Evolutionary conservation across 768 basidiomycete species (phyloP).

Genomic region (Kwoniella sp.): DNA sequence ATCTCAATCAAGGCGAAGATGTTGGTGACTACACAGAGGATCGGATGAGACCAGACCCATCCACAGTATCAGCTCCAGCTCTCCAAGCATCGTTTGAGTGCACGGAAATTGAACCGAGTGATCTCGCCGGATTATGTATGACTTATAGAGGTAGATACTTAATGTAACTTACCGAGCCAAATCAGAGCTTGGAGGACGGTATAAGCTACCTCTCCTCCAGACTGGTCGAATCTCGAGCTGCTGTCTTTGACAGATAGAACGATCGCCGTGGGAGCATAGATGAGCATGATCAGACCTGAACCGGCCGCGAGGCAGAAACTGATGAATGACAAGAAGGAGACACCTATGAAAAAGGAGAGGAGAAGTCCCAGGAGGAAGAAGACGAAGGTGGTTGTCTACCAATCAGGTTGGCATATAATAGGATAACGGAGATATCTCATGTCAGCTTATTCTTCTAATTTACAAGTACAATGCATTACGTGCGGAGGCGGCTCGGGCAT

Average conservation of each 20-base stretch:
- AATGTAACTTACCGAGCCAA: constrained; percentile 21
- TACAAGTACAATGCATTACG: too few relatives aligned
- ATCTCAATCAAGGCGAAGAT: background rate
- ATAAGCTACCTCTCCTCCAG: constrained; percentile 30
- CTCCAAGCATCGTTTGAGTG: too few relatives aligned
- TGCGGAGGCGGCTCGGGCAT: too few relatives aligned
- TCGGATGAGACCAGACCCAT: too few relatives aligned
- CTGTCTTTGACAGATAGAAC: constrained; percentile 14
- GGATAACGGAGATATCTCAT: too few relatives aligned
- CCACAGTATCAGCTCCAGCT: background rate
- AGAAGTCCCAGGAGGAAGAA: constrained; percentile 5
- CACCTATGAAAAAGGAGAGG: background rate
- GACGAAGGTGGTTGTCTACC: background rate
- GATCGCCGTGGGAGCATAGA: constrained; percentile 31
- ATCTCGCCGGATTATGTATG: too few relatives aligned
- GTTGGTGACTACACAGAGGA: background rate
- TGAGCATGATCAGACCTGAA: constrained; percentile 13
- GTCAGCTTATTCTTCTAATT: too few relatives aligned
- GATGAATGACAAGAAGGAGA: background rate
- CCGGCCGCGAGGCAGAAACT: background rate
- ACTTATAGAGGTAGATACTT: too few relatives aligned
- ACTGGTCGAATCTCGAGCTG: constrained; percentile 23
- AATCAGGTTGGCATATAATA: too few relatives aligned
- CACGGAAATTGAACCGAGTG: too few relatives aligned
- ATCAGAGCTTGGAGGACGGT: constrained; percentile 16